Conservation (phyloP, 768 basidiomycete genomes). For the Trametopsis cervina region DNA sequence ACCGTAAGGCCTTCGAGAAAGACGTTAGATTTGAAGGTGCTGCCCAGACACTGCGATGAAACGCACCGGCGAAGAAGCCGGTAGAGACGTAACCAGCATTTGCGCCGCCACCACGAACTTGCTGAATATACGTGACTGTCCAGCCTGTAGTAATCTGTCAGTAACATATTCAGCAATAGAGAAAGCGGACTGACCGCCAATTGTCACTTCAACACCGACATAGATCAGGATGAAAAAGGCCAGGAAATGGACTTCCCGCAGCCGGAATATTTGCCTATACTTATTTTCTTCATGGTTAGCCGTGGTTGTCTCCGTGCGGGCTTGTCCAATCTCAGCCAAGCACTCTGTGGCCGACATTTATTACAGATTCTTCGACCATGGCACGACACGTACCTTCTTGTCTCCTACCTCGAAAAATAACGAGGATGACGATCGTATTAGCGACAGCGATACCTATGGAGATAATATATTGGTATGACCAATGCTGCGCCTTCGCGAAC, state of each 20-base stretch:
- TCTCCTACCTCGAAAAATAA: constrained; percentile 59
- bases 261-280: constrained; percentile 39
- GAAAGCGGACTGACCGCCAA: constrained; percentile 27
- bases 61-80: constrained; percentile 39
- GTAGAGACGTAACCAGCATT: constrained; percentile 43
- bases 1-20: constrained; percentile 35
- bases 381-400: constrained; percentile 51
- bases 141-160: constrained; percentile 31
- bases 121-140: constrained; percentile 46
- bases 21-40: background rate
- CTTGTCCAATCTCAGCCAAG: constrained; percentile 45
- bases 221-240: constrained; percentile 39
- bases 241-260: constrained; percentile 32
- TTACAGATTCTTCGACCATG: background rate
- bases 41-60: background rate
- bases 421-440: constrained; percentile 45
- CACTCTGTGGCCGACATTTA: constrained; percentile 35
- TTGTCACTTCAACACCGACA: constrained; percentile 32
- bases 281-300: constrained; percentile 28
- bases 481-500: constrained; percentile 55
- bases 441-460: constrained; percentile 60
- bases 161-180: background rate
- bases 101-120: constrained; percentile 38
- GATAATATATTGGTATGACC: constrained; percentile 75
- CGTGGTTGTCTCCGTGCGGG: constrained; percentile 26